Conservation (phyloP, 208 protist genomes). For the Leptomonas seymouri region DNA sequence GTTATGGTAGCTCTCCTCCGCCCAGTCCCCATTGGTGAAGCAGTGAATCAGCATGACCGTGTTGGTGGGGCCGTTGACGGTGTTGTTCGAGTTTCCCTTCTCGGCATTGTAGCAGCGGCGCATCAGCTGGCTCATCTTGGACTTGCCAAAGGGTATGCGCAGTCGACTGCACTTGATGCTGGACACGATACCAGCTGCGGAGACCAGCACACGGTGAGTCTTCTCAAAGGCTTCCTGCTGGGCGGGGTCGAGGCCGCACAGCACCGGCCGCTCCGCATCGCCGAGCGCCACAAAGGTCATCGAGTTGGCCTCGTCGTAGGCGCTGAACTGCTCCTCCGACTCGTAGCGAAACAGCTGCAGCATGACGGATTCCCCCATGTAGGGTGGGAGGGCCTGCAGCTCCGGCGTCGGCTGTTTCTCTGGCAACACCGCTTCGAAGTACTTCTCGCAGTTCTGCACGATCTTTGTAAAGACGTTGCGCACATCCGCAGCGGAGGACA, state of each 20-base stretch:
- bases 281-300: conserved; percentile 84
- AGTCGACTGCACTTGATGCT: conserved; percentile 92
- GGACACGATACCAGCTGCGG: conserved; percentile 83
- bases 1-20: conserved; percentile 89
- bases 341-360: conserved; percentile 87
- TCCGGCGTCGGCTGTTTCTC: conserved; percentile 81
- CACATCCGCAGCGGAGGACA: conserved; percentile 65
- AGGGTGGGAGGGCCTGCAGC: conserved; percentile 84
- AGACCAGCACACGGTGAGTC: conserved; percentile 73
- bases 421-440: conserved; percentile 76
- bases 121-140: conserved; percentile 89
- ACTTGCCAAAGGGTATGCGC: conserved; percentile 93
- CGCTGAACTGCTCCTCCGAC: conserved; percentile 52
- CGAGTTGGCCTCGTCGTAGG: conserved; percentile 86
- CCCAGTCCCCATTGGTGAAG: conserved; percentile 79
- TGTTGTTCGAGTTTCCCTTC: conserved; percentile 78
- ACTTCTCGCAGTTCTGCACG: conserved; percentile 73
- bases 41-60: conserved; percentile 85
- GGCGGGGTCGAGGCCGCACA: conserved; percentile 81
- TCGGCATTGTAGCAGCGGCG: conserved; percentile 90
- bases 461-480: conserved; percentile 62
- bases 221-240: conserved; percentile 78
- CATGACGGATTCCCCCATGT: conserved; percentile 84
- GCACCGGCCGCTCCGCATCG: conserved; percentile 85
- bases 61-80: conserved; percentile 72